Base-by-base conservation (phyloP, 306 rosid genomes). In the Purshia tridentata region DNA sequence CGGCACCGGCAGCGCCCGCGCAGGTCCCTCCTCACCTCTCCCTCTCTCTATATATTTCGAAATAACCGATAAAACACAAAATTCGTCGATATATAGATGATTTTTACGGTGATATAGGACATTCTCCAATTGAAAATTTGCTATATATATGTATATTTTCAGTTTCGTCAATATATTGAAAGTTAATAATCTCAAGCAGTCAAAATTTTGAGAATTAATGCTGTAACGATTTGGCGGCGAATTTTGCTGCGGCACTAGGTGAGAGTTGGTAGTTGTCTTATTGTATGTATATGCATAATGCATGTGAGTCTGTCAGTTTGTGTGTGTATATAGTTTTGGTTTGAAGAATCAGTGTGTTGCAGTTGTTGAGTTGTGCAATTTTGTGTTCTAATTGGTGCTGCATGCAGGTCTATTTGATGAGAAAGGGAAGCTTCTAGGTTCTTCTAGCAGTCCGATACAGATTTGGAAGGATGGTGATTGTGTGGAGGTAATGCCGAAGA, bases 1-100 rank as follows among this genome's bases (percentile, higher is more conserved):
- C 23, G 97, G 98, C 79, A 94, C 96, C 50, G 97, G 94, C 72
- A 94, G 96, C 78, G 97, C 98, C 47, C 96, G 96, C 20, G 98
- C 98, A 71, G 98, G 98, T 93, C 18, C 18, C 47, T 14, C 14
- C 20, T 0, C 16, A 12, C 2, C 76, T 4, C 51, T 16, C 12
- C 5, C 14, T 53, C 42, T 53, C 8, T 15, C 9, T 8, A 46
- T 48, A 2, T 8, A 2, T 41, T 15, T 61, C 37, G 16, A 62
- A 4, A 16, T 35, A 37, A 37, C 45, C 11, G 45, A 59, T 44
- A 59, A 29, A 59, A 35, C 6, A 35, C 35, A 5, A 29, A 59
- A 59, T 2, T 35, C 20, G 35, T 10, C 14, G 15, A 56, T 53
- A 9, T 53, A 18, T 53, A 8, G 2, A 22, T 53, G 63, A 23